Conservation (phyloP, 2,329 filamentous ascomycete species). For the Drechslerella dactyloides region DNA sequence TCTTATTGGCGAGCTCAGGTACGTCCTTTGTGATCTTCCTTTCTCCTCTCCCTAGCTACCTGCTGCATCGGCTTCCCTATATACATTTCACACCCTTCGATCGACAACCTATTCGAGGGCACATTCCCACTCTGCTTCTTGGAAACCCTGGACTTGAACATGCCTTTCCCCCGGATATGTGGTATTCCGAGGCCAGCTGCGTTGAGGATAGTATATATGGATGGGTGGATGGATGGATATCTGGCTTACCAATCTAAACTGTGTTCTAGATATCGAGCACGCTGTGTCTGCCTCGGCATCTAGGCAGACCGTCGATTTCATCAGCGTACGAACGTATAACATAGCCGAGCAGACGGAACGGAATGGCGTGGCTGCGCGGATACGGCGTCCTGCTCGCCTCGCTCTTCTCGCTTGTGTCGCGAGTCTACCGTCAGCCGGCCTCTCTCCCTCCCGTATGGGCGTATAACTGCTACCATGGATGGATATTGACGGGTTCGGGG, state of each 20-base stretch:
- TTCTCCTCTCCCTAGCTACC: too few relatives aligned
- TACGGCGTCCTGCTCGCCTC: not conserved
- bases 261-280: too few relatives aligned
- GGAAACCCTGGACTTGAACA: not conserved
- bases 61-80: too few relatives aligned
- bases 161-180: not conserved
- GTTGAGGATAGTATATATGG: not conserved
- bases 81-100: too few relatives aligned
- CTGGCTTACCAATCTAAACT: too few relatives aligned
- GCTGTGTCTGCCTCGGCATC: too few relatives aligned
- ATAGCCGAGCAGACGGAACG: too few relatives aligned
- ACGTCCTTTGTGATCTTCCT: too few relatives aligned
- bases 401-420: not conserved
- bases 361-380: not conserved
- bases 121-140: too few relatives aligned
- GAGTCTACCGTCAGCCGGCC: not conserved
- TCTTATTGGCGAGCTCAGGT: too few relatives aligned
- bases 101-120: too few relatives aligned
- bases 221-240: not conserved
- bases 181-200: not conserved
- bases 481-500: not conserved
- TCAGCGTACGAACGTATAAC: not conserved
- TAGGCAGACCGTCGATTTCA: not conserved
- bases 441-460: not conserved
- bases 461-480: conserved; percentile 1